These are phyloP conservation scores for Lachancea meyersii DNA, from an alignment of 805 yeast species.

Conservation along the genomic window DNA sequence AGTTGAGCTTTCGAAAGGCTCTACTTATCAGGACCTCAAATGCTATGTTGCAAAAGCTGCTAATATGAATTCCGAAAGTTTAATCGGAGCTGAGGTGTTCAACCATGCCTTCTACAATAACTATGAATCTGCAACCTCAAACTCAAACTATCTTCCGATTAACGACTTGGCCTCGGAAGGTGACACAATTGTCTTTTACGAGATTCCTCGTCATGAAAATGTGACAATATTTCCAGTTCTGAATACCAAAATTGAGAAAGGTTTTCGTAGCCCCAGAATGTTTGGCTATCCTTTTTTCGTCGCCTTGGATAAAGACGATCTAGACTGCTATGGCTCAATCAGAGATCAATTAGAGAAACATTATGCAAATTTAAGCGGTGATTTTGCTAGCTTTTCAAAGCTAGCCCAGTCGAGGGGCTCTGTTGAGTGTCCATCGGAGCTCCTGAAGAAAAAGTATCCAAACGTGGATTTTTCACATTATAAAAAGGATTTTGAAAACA, in stretches of 20 bases:
- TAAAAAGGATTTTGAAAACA: constrained; percentile 16
- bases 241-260: constrained; percentile 39
- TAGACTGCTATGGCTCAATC: constrained; percentile 50
- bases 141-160: constrained; percentile 50
- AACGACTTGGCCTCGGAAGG: constrained; percentile 55
- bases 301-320: constrained; percentile 46
- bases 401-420: constrained; percentile 16
- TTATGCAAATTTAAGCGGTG: constrained; percentile 45
- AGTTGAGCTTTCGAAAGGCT: constrained; percentile 62
- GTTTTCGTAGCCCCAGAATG: constrained; percentile 38
- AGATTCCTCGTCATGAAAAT: constrained; percentile 37
- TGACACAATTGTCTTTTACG: constrained; percentile 67
- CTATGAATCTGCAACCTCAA: constrained; percentile 56
- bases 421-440: constrained; percentile 34
- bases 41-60: constrained; percentile 49
- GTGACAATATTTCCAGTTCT: constrained; percentile 58
- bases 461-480: constrained; percentile 20
- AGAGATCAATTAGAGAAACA: constrained; percentile 48
- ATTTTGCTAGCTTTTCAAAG: constrained; percentile 30
- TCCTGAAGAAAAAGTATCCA: constrained; percentile 22
- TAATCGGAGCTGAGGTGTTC: constrained; percentile 58
- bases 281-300: constrained; percentile 79
- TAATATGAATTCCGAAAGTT: constrained; percentile 29
- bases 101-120: constrained; percentile 62
- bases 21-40: constrained; percentile 59